Conservation (phyloP, 768 basidiomycete species). For the Arthromyces matolae region DNA sequence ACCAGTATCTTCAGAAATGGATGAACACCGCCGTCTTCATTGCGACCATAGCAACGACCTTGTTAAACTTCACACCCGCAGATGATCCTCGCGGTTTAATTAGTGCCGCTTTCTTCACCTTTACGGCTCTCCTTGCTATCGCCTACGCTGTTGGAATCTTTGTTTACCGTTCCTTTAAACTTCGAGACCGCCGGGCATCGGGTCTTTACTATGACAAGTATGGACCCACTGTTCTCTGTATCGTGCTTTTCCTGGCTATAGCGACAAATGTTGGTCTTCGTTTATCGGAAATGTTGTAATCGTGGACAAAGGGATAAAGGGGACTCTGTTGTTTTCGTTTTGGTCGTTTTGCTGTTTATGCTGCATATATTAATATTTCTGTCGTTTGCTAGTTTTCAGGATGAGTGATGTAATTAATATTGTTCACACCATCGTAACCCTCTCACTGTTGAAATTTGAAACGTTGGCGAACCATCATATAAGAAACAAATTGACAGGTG, state of each 20-base stretch:
- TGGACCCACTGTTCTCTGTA: constrained; percentile 74
- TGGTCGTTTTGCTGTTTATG: no score
- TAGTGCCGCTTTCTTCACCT: constrained; percentile 83
- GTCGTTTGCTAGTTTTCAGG: no score
- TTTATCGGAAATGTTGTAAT: constrained; percentile 46
- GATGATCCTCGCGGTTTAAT: constrained; percentile 76
- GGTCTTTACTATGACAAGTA: constrained; percentile 89
- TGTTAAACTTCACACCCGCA: constrained; percentile 80
- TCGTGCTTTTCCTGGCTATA: constrained; percentile 65
- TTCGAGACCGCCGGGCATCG: constrained; percentile 69
- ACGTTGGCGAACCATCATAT: background rate
- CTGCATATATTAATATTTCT: background rate
- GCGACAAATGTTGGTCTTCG: constrained; percentile 74
- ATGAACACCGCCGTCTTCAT: constrained; percentile 83
- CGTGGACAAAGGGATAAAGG: background rate
- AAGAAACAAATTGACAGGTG: background rate
- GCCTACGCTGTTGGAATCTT: constrained; percentile 84
- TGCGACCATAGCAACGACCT: constrained; percentile 83
- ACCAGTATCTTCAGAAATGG: constrained; percentile 64
- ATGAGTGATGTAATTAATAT: no score
- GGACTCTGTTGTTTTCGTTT: no score
- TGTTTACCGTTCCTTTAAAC: constrained; percentile 64
- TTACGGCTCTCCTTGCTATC: constrained; percentile 85
- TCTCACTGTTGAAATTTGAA: background rate
- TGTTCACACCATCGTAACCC: no score